Percentiles rank a stretch among this genome's conserved stretches.
Evolutionary conservation across 2,329 filamentous ascomycete genomes (phyloP).

Genomic region (Pseudogymnoascus sp.): DNA sequence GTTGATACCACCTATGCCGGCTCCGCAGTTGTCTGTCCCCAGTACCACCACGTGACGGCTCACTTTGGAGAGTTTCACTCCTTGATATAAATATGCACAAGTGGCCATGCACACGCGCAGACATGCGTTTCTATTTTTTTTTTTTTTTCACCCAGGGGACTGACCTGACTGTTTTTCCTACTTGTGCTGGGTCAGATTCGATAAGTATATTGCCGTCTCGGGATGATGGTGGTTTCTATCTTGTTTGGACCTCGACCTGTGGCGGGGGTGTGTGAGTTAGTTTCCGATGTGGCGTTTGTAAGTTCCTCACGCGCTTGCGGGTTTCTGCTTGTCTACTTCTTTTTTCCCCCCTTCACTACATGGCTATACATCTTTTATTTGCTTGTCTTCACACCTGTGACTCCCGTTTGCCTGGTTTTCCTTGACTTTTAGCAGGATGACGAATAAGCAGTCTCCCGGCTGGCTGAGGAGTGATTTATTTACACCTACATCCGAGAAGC

Average conservation of each 20-base stretch:
- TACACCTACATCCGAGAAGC: no score
- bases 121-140: no score
- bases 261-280: background rate
- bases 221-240: background rate
- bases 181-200: no score
- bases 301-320: background rate
- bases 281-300: background rate
- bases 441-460: no score
- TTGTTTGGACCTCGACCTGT: background rate
- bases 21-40: no score
- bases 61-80: no score
- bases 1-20: conserved; percentile 42
- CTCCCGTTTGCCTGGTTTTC: background rate
- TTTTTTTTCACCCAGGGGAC: no score
- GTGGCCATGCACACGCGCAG: no score
- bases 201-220: background rate
- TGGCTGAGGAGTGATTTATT: no score
- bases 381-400: background rate
- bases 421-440: no score
- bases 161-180: background rate
- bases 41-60: no score
- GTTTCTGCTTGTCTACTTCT: background rate
- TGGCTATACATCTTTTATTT: background rate
- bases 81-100: no score
- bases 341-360: background rate